Evolutionary conservation across 768 basidiomycete species (phyloP).

Genomic region (Phanerochaete carnosa): DNA sequence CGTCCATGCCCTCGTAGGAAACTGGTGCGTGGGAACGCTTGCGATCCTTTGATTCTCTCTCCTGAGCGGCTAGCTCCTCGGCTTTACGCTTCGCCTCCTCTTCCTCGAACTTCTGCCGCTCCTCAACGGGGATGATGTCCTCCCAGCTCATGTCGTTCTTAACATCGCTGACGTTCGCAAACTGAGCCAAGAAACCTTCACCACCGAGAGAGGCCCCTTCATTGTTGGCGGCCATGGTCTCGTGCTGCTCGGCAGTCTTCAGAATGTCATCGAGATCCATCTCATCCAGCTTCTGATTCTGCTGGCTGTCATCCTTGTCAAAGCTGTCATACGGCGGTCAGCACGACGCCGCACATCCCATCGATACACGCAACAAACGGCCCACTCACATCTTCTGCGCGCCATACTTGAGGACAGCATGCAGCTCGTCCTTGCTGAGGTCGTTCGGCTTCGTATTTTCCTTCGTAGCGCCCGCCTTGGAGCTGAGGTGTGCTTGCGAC

Average conservation of each 20-base stretch:
- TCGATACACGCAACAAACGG: constrained; percentile 9
- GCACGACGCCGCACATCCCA: constrained; percentile 10
- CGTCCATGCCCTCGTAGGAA: constrained; percentile 93
- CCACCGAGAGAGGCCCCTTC: constrained; percentile 95
- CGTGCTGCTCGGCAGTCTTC: constrained; percentile 94
- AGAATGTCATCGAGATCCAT: constrained; percentile 99
- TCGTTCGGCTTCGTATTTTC: constrained; percentile 76
- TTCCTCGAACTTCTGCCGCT: constrained; percentile 78
- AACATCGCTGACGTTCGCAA: constrained; percentile 95
- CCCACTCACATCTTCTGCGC: constrained; percentile 90
- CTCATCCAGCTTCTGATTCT: constrained; percentile 95
- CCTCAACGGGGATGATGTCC: constrained; percentile 94
- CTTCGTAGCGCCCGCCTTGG: constrained; percentile 55
- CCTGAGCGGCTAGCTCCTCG: constrained; percentile 67
- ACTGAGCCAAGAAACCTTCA: constrained; percentile 92
- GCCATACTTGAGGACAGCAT: constrained; percentile 97
- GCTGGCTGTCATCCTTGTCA: constrained; percentile 92
- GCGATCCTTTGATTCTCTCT: constrained; percentile 53
- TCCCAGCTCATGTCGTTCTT: constrained; percentile 99
- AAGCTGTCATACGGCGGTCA: constrained; percentile 53
- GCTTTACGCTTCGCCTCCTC: constrained; percentile 76
- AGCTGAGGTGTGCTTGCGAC: constrained; percentile 91
- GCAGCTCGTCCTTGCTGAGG: constrained; percentile 93
- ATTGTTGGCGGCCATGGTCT: constrained; percentile 79
- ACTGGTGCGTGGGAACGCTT: constrained; percentile 86